Conservation (phyloP, 1,284 basidiomycete genomes). For the Ceratobasidium sp. region DNA sequence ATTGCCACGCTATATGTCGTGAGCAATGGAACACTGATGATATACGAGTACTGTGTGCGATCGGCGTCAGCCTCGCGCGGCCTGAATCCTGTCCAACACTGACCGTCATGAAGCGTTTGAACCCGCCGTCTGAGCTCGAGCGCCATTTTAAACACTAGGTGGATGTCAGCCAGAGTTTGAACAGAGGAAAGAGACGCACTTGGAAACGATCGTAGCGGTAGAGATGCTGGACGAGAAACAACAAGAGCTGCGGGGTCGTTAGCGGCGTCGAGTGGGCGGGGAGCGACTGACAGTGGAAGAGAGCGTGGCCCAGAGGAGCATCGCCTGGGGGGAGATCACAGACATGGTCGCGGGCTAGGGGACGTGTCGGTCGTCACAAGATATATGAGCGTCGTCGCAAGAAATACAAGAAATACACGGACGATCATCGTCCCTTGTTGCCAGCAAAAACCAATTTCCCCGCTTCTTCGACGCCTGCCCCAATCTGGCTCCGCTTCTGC, state of each 20-base stretch:
- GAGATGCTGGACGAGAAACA: slow-evolving; percentile 38
- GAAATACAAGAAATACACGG: too few species aligned
- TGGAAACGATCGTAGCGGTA: slow-evolving; percentile 40
- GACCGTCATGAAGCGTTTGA: slow-evolving; percentile 42
- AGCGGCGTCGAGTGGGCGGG: background rate
- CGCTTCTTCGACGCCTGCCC: background rate
- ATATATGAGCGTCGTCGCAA: background rate
- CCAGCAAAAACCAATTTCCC: slow-evolving; percentile 7
- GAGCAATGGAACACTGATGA: slow-evolving; percentile 35
- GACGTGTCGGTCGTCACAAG: background rate
- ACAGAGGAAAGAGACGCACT: background rate
- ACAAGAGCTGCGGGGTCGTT: slow-evolving; percentile 1
- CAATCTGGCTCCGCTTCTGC: background rate
- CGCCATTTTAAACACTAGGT: slow-evolving; percentile 36
- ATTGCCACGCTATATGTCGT: slow-evolving; percentile 37
- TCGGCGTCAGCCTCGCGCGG: background rate
- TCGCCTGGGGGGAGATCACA: slow-evolving; percentile 36
- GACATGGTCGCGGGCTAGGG: slow-evolving; percentile 35
- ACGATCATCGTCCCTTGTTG: background rate
- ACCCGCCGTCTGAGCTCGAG: slow-evolving; percentile 33
- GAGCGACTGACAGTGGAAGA: slow-evolving; percentile 25
- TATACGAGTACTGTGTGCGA: slow-evolving; percentile 39
- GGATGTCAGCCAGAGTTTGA: background rate
- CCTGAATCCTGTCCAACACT: background rate
- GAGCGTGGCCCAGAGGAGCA: slow-evolving; percentile 41